These are phyloP conservation scores for Fraxinus quadrangulata DNA, from an alignment of 257 asterid species.

Conservation along the genomic window DNA sequence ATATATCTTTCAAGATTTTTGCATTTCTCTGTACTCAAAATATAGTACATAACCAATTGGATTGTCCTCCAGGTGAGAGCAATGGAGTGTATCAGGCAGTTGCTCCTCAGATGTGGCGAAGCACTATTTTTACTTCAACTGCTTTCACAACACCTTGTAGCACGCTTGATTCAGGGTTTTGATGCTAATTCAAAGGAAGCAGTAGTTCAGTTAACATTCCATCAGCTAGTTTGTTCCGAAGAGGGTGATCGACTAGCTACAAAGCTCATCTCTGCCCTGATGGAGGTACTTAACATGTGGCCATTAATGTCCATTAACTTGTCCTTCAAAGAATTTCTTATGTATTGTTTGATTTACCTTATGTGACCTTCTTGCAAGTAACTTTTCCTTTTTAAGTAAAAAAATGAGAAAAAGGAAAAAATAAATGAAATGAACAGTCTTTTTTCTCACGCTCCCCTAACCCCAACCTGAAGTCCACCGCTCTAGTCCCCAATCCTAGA, in stretches of 20 bases:
- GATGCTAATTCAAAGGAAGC: slow-evolving; percentile 66
- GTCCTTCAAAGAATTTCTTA: slow-evolving; percentile 1
- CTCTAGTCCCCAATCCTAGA: background rate
- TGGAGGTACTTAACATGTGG: slow-evolving; percentile 68
- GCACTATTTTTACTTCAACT: slow-evolving; percentile 82
- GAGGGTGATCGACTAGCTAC: slow-evolving; percentile 84
- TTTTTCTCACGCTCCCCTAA: background rate
- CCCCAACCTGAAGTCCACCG: background rate
- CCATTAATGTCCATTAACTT: background rate
- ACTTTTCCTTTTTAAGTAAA: background rate
- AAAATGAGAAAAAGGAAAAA: background rate
- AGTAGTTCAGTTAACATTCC: slow-evolving; percentile 79
- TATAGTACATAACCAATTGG: slow-evolving; percentile 24
- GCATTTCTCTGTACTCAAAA: slow-evolving; percentile 25
- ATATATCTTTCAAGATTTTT: slow-evolving; percentile 22
- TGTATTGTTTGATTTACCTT: background rate
- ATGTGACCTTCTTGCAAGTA: background rate
- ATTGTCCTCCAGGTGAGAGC: slow-evolving; percentile 76
- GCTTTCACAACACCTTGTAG: slow-evolving; percentile 77
- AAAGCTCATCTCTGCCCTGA: slow-evolving; percentile 81
- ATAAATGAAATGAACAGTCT: background rate
- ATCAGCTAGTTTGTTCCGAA: slow-evolving; percentile 86
- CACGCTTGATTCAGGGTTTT: slow-evolving; percentile 73
- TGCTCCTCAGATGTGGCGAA: slow-evolving; percentile 92
- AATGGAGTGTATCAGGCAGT: slow-evolving; percentile 94